These are phyloP conservation scores for Ceratocystis papillata DNA, from an alignment of 2,329 filamentous ascomycete species.

Conservation along the genomic window DNA sequence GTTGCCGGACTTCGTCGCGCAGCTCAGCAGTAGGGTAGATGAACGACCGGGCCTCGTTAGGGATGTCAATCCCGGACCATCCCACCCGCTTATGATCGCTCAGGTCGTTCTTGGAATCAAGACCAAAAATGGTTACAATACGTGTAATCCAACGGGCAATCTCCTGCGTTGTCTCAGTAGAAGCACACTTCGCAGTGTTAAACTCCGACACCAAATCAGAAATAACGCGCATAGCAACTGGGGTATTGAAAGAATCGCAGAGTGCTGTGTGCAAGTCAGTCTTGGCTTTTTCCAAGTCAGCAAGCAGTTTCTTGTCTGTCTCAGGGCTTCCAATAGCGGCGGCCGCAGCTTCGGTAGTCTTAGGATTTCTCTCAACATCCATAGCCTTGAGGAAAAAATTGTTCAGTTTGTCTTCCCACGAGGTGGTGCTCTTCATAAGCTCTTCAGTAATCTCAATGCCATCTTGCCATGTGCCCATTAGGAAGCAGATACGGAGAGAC, in stretches of 20 bases:
- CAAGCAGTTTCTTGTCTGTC: slow-evolving; percentile 31
- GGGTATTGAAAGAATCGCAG: slow-evolving; percentile 79
- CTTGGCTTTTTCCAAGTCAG: slow-evolving; percentile 44
- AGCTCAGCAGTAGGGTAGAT: slow-evolving; percentile 33
- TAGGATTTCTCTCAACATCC: slow-evolving; percentile 22
- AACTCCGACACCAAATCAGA: slow-evolving; percentile 60
- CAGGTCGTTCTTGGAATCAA: slow-evolving; percentile 45
- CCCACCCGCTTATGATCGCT: slow-evolving; percentile 29
- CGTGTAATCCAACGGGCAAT: slow-evolving; percentile 71
- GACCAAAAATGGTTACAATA: slow-evolving; percentile 73
- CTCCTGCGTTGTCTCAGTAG: slow-evolving; percentile 15
- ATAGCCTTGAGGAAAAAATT: slow-evolving; percentile 25
- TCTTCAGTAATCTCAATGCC: slow-evolving; percentile 83
- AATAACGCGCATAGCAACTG: slow-evolving; percentile 65
- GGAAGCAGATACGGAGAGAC: slow-evolving; percentile 71
- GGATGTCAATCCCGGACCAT: slow-evolving; percentile 36
- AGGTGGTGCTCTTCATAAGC: slow-evolving; percentile 40
- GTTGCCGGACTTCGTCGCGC: slow-evolving; percentile 22
- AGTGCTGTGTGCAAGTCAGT: slow-evolving; percentile 49
- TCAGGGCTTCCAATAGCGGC: slow-evolving; percentile 23
- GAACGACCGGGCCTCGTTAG: slow-evolving; percentile 40
- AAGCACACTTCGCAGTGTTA: slow-evolving; percentile 22
- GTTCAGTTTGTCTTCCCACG: slow-evolving; percentile 25
- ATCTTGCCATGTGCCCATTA: slow-evolving; percentile 82
- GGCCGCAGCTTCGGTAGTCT: slow-evolving; percentile 17